phyloP scores from a whole-genome alignment of 371 early-diverging fungal species.

The Mucor mucedo region DNA sequence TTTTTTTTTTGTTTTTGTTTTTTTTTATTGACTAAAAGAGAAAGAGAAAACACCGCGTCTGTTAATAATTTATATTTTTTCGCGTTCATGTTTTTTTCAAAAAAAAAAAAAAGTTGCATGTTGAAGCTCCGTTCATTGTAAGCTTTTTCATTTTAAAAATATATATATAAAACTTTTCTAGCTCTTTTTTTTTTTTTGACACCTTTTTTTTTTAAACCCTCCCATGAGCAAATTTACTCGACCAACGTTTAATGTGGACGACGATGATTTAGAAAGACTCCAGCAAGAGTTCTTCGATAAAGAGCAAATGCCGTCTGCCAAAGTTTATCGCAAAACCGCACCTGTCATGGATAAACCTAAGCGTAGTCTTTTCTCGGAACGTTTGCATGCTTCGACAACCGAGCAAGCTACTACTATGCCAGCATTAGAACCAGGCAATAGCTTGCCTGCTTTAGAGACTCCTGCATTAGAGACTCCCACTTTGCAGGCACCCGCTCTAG shows the following conservation, averaged over 20 bases:
- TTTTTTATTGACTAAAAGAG: not conserved
- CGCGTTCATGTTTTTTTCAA: not conserved
- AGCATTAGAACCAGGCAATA: not conserved
- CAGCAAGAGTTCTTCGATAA: constrained; percentile 61
- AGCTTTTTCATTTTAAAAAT: not conserved
- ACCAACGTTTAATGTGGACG: constrained; percentile 36
- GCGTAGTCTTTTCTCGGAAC: constrained; percentile 48
- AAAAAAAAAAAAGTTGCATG: not conserved
- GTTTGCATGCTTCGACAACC: constrained; percentile 18
- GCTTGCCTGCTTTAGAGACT: constrained; percentile 10
- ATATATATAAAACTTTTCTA: no score
- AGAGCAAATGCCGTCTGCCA: constrained; percentile 52
- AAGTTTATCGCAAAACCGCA: constrained; percentile 41
- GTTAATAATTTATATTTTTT: not conserved
- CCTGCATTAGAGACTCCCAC: not conserved
- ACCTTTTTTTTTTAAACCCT: constrained; percentile 10
- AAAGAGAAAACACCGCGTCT: not conserved
- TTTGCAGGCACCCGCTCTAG: constrained; percentile 12
- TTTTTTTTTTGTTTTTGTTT: not conserved
- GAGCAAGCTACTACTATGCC: not conserved
- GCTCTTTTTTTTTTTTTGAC: no score
- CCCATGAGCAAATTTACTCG: constrained; percentile 27
- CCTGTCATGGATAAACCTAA: constrained; percentile 28
- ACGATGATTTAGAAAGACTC: constrained; percentile 65
- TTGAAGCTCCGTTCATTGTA: not conserved